Evolutionary conservation across 78 protist species (phyloP).

Genomic region (Tieghemostelium lacteum): DNA sequence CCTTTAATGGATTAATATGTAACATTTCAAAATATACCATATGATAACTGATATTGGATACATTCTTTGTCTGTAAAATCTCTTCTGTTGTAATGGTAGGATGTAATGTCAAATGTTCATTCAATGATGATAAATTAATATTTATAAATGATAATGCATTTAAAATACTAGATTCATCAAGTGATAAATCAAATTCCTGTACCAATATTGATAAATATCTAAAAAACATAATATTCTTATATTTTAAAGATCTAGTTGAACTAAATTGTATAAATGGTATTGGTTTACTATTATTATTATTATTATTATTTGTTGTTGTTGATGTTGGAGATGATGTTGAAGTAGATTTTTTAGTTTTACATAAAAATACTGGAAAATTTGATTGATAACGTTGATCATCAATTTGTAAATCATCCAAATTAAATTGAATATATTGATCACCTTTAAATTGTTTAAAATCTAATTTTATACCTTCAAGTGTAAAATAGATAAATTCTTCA

Average conservation of each 20-base stretch:
- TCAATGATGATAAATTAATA: constrained; percentile 36
- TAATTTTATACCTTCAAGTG: constrained; percentile 33
- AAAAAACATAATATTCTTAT: constrained; percentile 70
- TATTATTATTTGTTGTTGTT: not conserved
- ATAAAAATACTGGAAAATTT: constrained; percentile 77
- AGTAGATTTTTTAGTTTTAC: constrained; percentile 18
- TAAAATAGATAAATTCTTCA: constrained; percentile 64
- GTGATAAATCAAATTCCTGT: constrained; percentile 68
- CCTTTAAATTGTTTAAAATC: constrained; percentile 46
- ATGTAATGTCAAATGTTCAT: constrained; percentile 48
- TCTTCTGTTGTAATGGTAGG: constrained; percentile 63
- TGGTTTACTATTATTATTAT: not conserved
- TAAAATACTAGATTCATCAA: constrained; percentile 76
- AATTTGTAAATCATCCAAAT: constrained; percentile 64
- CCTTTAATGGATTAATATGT: constrained; percentile 72
- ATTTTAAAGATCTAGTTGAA: constrained; percentile 65
- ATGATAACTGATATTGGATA: constrained; percentile 21
- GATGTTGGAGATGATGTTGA: not conserved
- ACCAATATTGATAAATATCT: constrained; percentile 74
- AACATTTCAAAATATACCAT: constrained; percentile 78
- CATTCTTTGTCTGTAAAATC: constrained; percentile 28
- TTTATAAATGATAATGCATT: constrained; percentile 62
- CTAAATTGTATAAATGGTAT: constrained; percentile 71
- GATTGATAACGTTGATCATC: constrained; percentile 82
- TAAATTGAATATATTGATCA: constrained; percentile 56